Evolutionary conservation across 495 filamentous ascomycete genomes (phyloP), one percentile per base, ranked within the genome.

Genomic region (Bryoglossum gracile): DNA sequence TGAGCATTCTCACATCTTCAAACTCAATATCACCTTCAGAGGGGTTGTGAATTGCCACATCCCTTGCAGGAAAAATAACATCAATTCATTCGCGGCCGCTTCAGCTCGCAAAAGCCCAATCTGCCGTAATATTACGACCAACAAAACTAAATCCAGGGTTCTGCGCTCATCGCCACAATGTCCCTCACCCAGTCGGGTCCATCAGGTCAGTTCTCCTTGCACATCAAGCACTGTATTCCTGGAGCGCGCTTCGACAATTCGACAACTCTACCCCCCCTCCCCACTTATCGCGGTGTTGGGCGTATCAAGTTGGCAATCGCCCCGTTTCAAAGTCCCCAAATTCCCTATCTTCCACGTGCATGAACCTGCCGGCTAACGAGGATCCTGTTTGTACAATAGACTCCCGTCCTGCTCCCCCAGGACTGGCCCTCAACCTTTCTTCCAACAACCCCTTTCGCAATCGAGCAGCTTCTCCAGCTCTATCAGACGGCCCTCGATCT

Each of bases 401-500:
- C 32, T 47, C 40, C 17, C 50, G 57, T 30, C 48, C 48, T n/a
- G 71, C 77, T n/a, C n/a, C n/a, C 42, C 65, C 77, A 28, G 73
- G 71, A 38, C 64, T 76, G 60, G 62, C 74, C 11, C 68, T 81
- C 63, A 84, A 81, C 60, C 75, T 92, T 60, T 77, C 81, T 50
- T 97, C 92, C 54, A 97, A 97, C 74, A 98, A 98, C 61, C 92
- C 92, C n/a, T 98, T 98, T 65, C 84, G 92, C 71, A 94, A 94
- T 66, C 84, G 86, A 56, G 82, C 86, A 37, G 69, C 77, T 6
- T 92, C 90, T 48, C 89, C 87, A 41, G 56, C 48, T 51, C 53
- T 43, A 23, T 53, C 42, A 48, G 33, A 43, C 18, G 32, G 44
- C 16, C 64, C 60, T 42, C 64, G 50, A 42, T 69, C 58, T 40